These are phyloP conservation scores for Chlorella sp. DNA, from an alignment of 139 green algal species.

Conservation along the genomic window DNA sequence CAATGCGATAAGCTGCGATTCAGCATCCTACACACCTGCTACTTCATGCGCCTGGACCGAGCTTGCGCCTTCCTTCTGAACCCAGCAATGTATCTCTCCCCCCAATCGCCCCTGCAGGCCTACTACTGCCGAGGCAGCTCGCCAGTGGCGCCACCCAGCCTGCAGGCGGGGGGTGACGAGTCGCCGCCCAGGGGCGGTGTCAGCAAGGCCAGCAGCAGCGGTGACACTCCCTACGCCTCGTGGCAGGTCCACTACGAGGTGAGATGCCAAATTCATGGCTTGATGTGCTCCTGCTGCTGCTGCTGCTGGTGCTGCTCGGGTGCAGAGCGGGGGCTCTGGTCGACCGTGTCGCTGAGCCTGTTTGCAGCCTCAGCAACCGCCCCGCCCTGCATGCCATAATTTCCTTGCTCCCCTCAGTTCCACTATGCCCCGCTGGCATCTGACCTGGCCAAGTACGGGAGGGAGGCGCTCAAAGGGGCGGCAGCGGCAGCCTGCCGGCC, in stretches of 20 bases:
- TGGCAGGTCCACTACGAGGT: background rate
- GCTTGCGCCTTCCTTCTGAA: no score
- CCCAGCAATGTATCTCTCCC: no score
- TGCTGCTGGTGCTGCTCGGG: no score
- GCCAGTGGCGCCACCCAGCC: constrained; percentile 18
- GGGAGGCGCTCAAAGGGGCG: constrained; percentile 30
- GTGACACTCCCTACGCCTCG: background rate
- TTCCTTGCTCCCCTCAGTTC: constrained; percentile 1
- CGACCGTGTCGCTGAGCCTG: no score
- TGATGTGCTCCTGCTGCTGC: no score
- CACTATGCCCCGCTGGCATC: constrained; percentile 62
- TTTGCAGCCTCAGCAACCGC: no score
- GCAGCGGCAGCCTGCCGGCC: constrained; percentile 38
- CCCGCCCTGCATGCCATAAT: no score
- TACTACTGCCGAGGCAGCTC: constrained; percentile 62
- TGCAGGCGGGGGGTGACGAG: background rate
- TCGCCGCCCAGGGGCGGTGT: background rate
- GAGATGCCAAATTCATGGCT: no score
- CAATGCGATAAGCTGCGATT: no score
- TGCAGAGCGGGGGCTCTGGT: no score
- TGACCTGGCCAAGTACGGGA: constrained; percentile 40
- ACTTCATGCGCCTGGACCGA: no score
- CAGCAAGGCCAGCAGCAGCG: background rate
- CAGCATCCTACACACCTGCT: no score
- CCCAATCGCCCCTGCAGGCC: background rate